Conservation (phyloP, 164 flowering plant species). For the Litsea cubeba region DNA sequence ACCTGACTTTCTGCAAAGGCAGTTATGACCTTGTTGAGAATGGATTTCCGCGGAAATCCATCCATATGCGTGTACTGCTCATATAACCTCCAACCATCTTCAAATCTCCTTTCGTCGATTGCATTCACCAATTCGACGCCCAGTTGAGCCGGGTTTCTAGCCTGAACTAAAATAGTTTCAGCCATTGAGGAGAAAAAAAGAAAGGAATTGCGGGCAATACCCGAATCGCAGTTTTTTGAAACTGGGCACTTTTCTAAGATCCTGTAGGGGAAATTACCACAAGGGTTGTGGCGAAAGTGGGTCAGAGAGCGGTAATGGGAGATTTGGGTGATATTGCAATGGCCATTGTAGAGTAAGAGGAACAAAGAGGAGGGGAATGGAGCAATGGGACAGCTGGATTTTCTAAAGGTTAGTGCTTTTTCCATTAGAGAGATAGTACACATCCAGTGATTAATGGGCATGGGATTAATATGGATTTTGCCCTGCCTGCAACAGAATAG, state of each 20-base stretch:
- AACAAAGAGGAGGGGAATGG: slow-evolving; percentile 4
- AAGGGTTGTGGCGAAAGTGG: neutral
- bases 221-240: slow-evolving; percentile 1
- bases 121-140: slow-evolving; percentile 50
- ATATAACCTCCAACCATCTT: slow-evolving; percentile 65
- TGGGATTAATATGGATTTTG: neutral
- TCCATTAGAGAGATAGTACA: neutral
- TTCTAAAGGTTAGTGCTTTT: slow-evolving; percentile 11
- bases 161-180: slow-evolving; percentile 66
- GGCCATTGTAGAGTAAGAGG: slow-evolving; percentile 3
- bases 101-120: slow-evolving; percentile 42
- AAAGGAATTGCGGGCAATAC: slow-evolving; percentile 3
- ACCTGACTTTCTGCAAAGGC: slow-evolving; percentile 52
- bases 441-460: neutral
- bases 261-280: neutral
- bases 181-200: slow-evolving; percentile 35
- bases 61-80: slow-evolving; percentile 72
- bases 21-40: slow-evolving; percentile 55
- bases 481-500: too few relatives aligned
- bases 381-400: neutral
- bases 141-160: slow-evolving; percentile 63
- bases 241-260: neutral
- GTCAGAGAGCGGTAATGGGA: neutral
- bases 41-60: slow-evolving; percentile 76
- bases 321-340: slow-evolving; percentile 1